Conservation (phyloP, 495 filamentous ascomycete genomes). For the Friedmanniomyces endolithicus region DNA sequence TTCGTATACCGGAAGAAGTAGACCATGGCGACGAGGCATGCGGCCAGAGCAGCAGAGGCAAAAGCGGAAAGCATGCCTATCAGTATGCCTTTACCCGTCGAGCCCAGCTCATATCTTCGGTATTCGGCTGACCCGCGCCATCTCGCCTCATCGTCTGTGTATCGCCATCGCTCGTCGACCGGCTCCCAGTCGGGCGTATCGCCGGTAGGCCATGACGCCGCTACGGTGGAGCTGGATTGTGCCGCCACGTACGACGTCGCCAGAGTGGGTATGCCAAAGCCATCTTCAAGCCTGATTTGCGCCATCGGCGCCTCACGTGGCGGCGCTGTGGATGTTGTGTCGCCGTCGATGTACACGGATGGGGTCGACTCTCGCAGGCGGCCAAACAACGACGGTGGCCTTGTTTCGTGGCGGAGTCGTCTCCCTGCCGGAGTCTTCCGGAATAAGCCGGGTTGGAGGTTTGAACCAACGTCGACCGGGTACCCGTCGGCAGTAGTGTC, state of each 20-base stretch:
- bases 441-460: too few relatives aligned
- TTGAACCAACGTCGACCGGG: too few relatives aligned
- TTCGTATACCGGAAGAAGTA: slow-evolving; percentile 91
- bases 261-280: slow-evolving; percentile 8
- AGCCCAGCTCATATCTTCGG: slow-evolving; percentile 19
- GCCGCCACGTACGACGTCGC: slow-evolving; percentile 11
- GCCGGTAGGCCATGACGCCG: neutral
- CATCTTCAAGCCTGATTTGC: slow-evolving; percentile 4
- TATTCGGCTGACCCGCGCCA: neutral
- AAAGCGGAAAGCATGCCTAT: slow-evolving; percentile 96
- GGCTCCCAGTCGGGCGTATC: neutral
- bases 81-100: slow-evolving; percentile 68
- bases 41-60: slow-evolving; percentile 75
- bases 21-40: slow-evolving; percentile 66
- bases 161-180: neutral
- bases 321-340: too few relatives aligned
- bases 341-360: too few relatives aligned
- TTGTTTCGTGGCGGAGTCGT: too few relatives aligned
- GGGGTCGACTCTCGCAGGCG: too few relatives aligned
- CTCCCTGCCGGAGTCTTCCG: too few relatives aligned
- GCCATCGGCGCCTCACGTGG: slow-evolving; percentile 10
- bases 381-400: too few relatives aligned
- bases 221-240: neutral
- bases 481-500: too few relatives aligned
- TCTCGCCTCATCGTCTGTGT: neutral